These are phyloP conservation scores for Rhizomucor pusillus DNA, from an alignment of 371 early-diverging fungal genomes.

Conservation along the genomic window DNA sequence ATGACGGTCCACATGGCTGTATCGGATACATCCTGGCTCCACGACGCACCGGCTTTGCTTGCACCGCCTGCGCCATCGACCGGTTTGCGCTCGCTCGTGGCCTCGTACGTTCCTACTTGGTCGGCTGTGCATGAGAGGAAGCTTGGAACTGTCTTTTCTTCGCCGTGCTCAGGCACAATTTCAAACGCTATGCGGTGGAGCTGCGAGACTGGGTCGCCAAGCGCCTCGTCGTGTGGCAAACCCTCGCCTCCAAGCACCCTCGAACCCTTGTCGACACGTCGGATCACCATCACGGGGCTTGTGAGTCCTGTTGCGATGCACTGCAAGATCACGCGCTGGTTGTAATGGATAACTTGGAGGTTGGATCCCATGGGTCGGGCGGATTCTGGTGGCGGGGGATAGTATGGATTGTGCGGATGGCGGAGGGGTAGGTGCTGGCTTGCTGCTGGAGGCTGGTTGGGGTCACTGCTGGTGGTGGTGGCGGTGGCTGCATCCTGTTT, in stretches of 20 bases:
- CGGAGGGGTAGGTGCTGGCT: no score
- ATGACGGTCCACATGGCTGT: constrained; percentile 22
- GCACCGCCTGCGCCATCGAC: no score
- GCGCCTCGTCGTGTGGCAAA: constrained; percentile 23
- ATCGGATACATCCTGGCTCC: constrained; percentile 18
- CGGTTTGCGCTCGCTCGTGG: neutral
- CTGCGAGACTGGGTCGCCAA: constrained; percentile 69
- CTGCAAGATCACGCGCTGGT: constrained; percentile 74
- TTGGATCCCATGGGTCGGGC: no score
- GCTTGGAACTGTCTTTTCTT: no score
- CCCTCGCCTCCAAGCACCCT: no score
- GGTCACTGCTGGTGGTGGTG: constrained; percentile 60
- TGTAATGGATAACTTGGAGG: constrained; percentile 58
- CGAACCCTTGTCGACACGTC: constrained; percentile 72
- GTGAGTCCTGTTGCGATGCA: constrained; percentile 73
- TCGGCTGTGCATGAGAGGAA: constrained; percentile 76
- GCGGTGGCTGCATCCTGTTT: constrained; percentile 37
- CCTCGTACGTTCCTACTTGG: constrained; percentile 54
- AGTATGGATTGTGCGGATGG: no score
- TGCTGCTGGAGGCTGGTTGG: no score
- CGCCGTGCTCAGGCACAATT: constrained; percentile 42
- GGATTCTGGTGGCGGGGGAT: no score
- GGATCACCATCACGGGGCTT: constrained; percentile 73
- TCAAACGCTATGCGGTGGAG: constrained; percentile 86
- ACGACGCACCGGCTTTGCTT: no score